Conservation (phyloP, 495 filamentous ascomycete species). For the Clavariopsis aquatica region DNA sequence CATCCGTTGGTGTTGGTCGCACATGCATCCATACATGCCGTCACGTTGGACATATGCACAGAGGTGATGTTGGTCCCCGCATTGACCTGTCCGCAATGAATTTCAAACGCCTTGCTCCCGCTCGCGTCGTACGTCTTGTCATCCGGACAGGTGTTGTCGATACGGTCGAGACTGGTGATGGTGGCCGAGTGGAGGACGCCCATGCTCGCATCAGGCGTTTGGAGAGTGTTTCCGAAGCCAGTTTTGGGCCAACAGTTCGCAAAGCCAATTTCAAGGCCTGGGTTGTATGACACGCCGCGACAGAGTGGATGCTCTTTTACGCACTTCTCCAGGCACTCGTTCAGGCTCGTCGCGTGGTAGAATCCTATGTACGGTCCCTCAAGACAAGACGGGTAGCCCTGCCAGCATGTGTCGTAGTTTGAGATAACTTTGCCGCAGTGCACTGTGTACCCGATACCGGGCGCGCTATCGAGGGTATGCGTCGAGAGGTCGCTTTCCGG, state of each 20-base stretch:
- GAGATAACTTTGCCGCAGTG: conserved; percentile 23
- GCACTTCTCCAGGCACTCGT: conserved; percentile 27
- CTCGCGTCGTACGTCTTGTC: conserved; percentile 1
- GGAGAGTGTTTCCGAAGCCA: conserved; percentile 3
- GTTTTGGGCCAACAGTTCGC: conserved; percentile 32
- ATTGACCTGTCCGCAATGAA: conserved; percentile 28
- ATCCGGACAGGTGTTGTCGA: conserved; percentile 22
- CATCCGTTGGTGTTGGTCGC: conserved; percentile 17
- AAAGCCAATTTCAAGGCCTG: conserved; percentile 19
- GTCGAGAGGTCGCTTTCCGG: conserved; percentile 22
- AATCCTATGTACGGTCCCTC: conserved; percentile 5
- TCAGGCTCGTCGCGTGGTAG: conserved; percentile 16
- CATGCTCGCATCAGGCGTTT: neutral
- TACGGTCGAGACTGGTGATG: conserved; percentile 13
- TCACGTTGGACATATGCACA: conserved; percentile 19
- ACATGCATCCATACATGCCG: conserved; percentile 26
- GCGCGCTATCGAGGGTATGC: conserved; percentile 6
- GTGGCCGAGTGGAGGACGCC: conserved; percentile 19
- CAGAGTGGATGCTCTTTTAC: conserved; percentile 28
- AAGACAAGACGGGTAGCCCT: conserved; percentile 19
- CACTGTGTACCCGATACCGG: conserved; percentile 21
- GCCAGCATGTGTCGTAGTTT: conserved; percentile 16
- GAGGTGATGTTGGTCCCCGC: conserved; percentile 19
- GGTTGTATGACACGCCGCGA: conserved; percentile 18
- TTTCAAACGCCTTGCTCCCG: conserved; percentile 17